Percentiles rank a stretch among this genome's conserved stretches.
phyloP scores from a whole-genome alignment of 441 rosid genomes.

The Kokia cookei region DNA sequence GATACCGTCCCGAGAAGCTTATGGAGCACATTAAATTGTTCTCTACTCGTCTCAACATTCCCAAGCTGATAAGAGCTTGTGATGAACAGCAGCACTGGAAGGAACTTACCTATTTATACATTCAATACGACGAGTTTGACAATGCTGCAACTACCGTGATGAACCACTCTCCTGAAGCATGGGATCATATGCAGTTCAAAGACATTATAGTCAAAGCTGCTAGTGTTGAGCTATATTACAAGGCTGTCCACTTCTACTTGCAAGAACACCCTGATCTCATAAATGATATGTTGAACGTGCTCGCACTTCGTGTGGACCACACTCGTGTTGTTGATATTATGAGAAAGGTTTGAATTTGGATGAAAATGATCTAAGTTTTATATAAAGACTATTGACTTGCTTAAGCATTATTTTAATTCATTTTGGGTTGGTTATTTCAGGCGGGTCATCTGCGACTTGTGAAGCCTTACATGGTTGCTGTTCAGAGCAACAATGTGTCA shows the following conservation, averaged over 20 bases:
- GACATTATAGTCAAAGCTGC: slow-evolving; percentile 94
- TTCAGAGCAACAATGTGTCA: slow-evolving; percentile 90
- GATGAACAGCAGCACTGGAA: slow-evolving; percentile 99
- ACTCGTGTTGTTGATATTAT: slow-evolving; percentile 96
- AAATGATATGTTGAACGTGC: slow-evolving; percentile 90
- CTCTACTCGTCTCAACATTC: slow-evolving; percentile 97
- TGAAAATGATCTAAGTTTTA: not conserved
- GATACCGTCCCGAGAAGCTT: slow-evolving; percentile 95
- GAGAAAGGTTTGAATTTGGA: slow-evolving; percentile 68
- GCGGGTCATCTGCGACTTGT: slow-evolving; percentile 95
- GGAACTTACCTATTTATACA: slow-evolving; percentile 88
- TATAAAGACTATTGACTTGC: not conserved
- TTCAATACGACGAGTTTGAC: slow-evolving; percentile 93
- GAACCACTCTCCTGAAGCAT: slow-evolving; percentile 99
- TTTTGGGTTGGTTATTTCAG: slow-evolving; percentile 34
- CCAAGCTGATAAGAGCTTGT: slow-evolving; percentile 97
- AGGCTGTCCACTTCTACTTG: slow-evolving; percentile 98
- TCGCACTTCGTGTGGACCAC: slow-evolving; percentile 93
- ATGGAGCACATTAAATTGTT: slow-evolving; percentile 99
- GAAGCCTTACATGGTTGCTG: slow-evolving; percentile 99
- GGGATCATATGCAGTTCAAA: slow-evolving; percentile 99
- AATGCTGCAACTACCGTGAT: slow-evolving; percentile 98
- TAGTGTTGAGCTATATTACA: slow-evolving; percentile 91
- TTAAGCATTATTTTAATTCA: not conserved
- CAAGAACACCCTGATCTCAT: slow-evolving; percentile 98